Percentiles rank a stretch among this genome's conserved stretches.
Evolutionary conservation across 495 filamentous ascomycete genomes (phyloP).

Genomic region (Neurospora hispaniola): DNA sequence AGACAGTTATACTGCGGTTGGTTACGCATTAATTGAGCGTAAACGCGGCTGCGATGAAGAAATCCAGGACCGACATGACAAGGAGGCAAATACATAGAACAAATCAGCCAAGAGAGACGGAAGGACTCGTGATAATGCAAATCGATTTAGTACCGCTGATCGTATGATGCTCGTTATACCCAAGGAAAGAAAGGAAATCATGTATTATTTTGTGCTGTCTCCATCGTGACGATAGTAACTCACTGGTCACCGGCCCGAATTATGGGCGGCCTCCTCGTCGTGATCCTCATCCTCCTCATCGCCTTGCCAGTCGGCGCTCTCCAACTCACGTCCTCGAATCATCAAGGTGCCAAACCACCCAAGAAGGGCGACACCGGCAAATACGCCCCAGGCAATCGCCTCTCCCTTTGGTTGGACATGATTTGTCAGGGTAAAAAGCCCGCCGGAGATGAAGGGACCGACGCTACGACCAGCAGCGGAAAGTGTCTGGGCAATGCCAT

Average conservation of each 20-base stretch:
- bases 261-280: constrained; percentile 5
- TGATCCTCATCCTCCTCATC: constrained; percentile 15
- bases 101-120: not conserved
- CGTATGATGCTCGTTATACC: not conserved
- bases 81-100: not conserved
- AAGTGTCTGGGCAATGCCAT: constrained; percentile 88
- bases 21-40: too few relatives aligned
- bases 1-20: not conserved
- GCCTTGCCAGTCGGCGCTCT: constrained; percentile 35
- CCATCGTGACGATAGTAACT: not conserved
- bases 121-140: not conserved
- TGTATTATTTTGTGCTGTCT: not conserved
- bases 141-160: not conserved
- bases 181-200: not conserved
- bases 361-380: constrained; percentile 63
- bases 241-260: not conserved
- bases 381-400: constrained; percentile 69
- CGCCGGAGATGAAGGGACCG: constrained; percentile 80
- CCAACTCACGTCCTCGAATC: constrained; percentile 53
- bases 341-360: constrained; percentile 69
- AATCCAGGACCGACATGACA: not conserved
- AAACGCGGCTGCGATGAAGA: not conserved
- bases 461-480: constrained; percentile 82
- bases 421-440: constrained; percentile 65
- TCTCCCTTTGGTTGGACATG: constrained; percentile 71